Conservation (phyloP, 2,329 filamentous ascomycete species). For the Apiospora aurea region DNA sequence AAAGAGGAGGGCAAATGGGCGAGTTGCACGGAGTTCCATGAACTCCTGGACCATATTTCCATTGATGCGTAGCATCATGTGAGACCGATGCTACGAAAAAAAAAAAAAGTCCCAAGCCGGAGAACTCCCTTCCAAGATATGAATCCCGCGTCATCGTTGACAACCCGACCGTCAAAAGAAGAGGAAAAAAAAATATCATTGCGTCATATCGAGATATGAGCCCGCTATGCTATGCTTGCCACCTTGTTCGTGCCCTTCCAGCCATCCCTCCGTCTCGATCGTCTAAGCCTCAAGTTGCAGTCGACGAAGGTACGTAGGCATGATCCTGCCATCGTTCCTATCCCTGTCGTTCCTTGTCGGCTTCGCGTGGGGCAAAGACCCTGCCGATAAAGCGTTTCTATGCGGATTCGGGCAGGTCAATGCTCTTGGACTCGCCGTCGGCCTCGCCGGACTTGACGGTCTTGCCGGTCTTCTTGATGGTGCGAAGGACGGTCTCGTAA, state of each 20-base stretch:
- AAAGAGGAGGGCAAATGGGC: not conserved
- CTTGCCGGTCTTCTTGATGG: conserved; percentile 96
- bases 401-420: conserved; percentile 48
- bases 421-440: conserved; percentile 66
- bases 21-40: not conserved
- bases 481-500: conserved; percentile 83
- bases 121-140: conserved; percentile 2
- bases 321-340: not conserved
- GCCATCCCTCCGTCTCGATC: not conserved
- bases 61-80: not conserved
- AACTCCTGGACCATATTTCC: not conserved
- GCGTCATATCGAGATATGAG: conserved; percentile 10
- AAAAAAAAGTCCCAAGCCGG: not conserved
- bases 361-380: not conserved
- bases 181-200: not conserved
- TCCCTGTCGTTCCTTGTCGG: not conserved
- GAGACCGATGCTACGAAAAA: not conserved
- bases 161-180: not conserved
- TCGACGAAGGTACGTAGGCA: not conserved
- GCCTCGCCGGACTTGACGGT: conserved; percentile 80
- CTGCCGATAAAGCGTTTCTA: not conserved
- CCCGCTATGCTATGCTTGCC: conserved; percentile 13
- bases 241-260: not conserved
- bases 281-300: not conserved
- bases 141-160: not conserved